A percentile compares a stretch with the other conserved stretches of the same genome.
Conservation (phyloP, 768 basidiomycete species). For the Podaxis sp. region DNA sequence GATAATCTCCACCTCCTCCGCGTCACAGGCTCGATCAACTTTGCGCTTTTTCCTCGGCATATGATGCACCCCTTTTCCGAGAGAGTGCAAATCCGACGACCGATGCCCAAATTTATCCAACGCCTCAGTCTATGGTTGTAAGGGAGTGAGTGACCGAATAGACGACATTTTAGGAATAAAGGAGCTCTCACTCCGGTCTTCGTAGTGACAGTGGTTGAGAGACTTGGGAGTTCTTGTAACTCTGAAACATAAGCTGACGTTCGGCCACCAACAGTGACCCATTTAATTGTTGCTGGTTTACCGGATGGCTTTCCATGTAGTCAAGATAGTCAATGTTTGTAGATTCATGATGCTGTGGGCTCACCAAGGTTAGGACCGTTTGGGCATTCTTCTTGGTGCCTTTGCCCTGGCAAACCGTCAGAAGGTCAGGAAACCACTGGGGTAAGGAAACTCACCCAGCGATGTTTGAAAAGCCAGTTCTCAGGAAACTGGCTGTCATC, state of each 20-base stretch:
- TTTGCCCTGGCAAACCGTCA: constrained; percentile 42
- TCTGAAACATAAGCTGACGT: constrained; percentile 73
- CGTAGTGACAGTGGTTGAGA: background rate
- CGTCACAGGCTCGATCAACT: background rate
- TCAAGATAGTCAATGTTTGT: constrained; percentile 4
- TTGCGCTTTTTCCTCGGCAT: background rate
- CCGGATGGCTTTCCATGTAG: constrained; percentile 55
- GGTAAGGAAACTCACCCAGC: constrained; percentile 47
- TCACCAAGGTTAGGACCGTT: constrained; percentile 46
- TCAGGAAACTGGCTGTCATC: constrained; percentile 66
- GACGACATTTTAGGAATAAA: too few relatives aligned
- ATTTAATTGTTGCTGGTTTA: constrained; percentile 67
- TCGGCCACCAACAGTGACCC: constrained; percentile 72
- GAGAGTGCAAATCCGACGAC: background rate
- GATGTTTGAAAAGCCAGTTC: constrained; percentile 65
- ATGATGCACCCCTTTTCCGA: background rate
- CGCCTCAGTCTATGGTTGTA: background rate
- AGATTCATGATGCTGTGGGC: background rate
- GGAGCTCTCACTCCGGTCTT: background rate
- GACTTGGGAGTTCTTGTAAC: constrained; percentile 43
- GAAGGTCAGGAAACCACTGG: constrained; percentile 17
- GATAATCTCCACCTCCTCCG: background rate
- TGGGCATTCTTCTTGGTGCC: constrained; percentile 48
- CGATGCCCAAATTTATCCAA: background rate
- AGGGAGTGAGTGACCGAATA: background rate